Base-by-base conservation (phyloP, 345 rosid genomes). In the Reutealis trisperma region DNA sequence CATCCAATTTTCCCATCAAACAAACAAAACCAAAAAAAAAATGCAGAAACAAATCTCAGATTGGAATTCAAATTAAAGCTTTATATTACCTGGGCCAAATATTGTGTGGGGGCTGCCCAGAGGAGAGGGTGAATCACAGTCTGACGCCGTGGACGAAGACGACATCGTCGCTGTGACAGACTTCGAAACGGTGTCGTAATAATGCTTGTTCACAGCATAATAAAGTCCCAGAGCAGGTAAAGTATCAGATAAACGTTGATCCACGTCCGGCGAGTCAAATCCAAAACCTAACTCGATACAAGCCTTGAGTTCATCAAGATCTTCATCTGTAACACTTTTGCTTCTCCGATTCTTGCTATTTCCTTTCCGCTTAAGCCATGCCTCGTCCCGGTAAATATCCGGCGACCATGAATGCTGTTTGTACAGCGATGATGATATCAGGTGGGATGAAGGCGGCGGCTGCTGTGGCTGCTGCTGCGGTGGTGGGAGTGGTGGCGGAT, bases 321-420 rank as follows among this genome's bases (percentile, higher is more conserved):
- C 99, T 37, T 93, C 99, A 30, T 92, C 98, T 0, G 97, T 93
- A 51, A 93, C 90, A 89, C 97, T 95, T 85, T 90, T 95, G 75
- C 90, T 90, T 2, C 88, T 80, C 76, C 77, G 77, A 55, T 77
- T 84, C 78, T 80, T 86, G 57, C 75, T 70, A 71, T 71, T 85
- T 5, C 90, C 91, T 30, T 90, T 93, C 69, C 97, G 89, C 77
- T 88, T 81, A 12, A 83, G 86, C 99, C 99, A 95, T 10, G 91
- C 97, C 87, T 93, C 96, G 5, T 95, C 93, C 49, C 99, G 84
- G 82, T 78, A 82, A 8, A 89, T 80, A 80, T 93, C 99, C 14
- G 99, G 97, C 1, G 99, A 95, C 99, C 96, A 92, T 1, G 98
- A 93, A 76, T 81, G 88, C 58, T 93, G 97, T 69, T 95, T 95